Conservation (phyloP, 768 basidiomycete genomes). For the Psilocybe tampanensis region DNA sequence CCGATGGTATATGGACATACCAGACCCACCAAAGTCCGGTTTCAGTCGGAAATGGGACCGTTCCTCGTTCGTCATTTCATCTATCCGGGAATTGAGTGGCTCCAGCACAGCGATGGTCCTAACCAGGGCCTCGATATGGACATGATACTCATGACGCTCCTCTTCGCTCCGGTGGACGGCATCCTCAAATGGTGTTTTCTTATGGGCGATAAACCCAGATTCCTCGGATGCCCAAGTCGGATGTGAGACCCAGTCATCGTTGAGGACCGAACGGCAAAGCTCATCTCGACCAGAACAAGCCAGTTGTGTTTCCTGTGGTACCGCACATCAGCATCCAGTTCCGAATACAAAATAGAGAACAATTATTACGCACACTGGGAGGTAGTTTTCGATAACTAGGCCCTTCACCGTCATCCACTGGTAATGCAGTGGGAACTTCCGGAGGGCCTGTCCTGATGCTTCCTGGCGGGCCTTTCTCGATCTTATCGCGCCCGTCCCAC, state of each 20-base stretch:
- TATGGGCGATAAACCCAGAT: constrained; percentile 90
- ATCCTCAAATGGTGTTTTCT: constrained; percentile 97
- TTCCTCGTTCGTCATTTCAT: constrained; percentile 89
- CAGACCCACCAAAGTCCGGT: constrained; percentile 86
- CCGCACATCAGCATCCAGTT: not conserved
- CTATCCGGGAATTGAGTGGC: constrained; percentile 81
- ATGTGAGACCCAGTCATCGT: constrained; percentile 98
- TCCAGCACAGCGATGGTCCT: constrained; percentile 92
- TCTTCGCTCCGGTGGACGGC: constrained; percentile 96
- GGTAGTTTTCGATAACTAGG: constrained; percentile 94
- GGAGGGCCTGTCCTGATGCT: constrained; percentile 77
- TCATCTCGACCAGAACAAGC: constrained; percentile 95
- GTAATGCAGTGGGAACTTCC: constrained; percentile 75
- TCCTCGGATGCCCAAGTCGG: constrained; percentile 99
- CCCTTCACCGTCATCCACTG: constrained; percentile 84
- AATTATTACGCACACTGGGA: constrained; percentile 66
- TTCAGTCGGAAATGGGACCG: constrained; percentile 78
- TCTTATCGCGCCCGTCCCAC: constrained; percentile 68
- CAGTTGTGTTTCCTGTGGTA: constrained; percentile 74
- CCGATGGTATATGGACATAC: constrained; percentile 87
- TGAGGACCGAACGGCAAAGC: constrained; percentile 93
- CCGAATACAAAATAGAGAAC: not conserved
- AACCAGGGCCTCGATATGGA: constrained; percentile 87
- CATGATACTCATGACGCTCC: constrained; percentile 97
- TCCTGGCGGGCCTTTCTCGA: constrained; percentile 74